A percentile compares a stretch with the other conserved stretches of the same genome.
phyloP scores from a whole-genome alignment of 495 filamentous ascomycete genomes.

The Hypoxylon trugodes region DNA sequence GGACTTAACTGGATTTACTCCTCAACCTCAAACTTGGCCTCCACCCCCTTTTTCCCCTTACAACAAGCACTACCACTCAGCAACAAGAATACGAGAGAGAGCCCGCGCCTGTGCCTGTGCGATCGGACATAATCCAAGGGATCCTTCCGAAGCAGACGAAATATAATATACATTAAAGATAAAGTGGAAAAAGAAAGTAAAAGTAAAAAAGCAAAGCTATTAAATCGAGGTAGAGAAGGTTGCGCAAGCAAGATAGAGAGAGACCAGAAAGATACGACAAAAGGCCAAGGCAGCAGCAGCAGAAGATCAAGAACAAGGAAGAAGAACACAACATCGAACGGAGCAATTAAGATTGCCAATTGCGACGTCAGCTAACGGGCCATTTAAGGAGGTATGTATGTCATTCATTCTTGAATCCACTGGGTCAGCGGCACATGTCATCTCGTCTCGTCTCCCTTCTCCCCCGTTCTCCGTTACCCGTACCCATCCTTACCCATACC shows the following conservation, averaged over 20 bases:
- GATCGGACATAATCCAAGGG: conserved; percentile 7
- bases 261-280: no score
- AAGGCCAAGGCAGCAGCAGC: no score
- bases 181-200: background rate
- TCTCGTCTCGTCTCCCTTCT: no score
- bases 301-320: conserved; percentile 16
- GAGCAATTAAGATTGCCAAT: conserved; percentile 34
- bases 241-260: background rate
- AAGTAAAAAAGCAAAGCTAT: background rate
- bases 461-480: no score
- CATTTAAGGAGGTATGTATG: conserved; percentile 35
- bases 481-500: background rate
- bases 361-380: conserved; percentile 22
- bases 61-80: conserved; percentile 7
- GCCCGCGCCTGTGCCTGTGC: no score
- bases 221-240: background rate
- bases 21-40: conserved; percentile 31
- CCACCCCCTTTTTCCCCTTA: conserved; percentile 29
- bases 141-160: background rate
- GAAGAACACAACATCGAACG: conserved; percentile 15
- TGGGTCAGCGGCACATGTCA: conserved; percentile 10
- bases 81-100: conserved; percentile 25
- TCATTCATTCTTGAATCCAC: conserved; percentile 22
- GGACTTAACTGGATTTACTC: conserved; percentile 19
- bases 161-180: background rate